These are phyloP conservation scores for Diaporthe longicolla DNA, from an alignment of 2,329 filamentous ascomycete species.

Conservation along the genomic window DNA sequence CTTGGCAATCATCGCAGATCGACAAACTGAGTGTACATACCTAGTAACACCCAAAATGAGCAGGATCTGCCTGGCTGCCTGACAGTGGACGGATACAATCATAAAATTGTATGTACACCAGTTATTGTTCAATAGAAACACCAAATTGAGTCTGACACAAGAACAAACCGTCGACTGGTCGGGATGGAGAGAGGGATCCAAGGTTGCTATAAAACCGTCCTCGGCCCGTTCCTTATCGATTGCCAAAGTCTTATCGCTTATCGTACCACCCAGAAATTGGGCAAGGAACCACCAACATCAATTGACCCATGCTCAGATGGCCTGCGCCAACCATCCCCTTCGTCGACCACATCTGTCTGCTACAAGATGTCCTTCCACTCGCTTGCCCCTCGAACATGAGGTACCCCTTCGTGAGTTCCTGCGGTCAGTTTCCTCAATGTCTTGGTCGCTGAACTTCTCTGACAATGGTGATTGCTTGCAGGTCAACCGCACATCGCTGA, in stretches of 20 bases:
- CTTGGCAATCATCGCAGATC: no score
- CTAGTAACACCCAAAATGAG: no score
- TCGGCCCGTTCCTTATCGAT: neutral
- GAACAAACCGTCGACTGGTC: neutral
- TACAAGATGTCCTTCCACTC: neutral
- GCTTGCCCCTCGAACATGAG: constrained; percentile 6
- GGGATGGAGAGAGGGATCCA: no score
- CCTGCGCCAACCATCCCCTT: no score
- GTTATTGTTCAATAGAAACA: no score
- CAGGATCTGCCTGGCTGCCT: no score
- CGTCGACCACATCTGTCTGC: neutral
- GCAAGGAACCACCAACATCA: neutral
- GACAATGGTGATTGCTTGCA: neutral
- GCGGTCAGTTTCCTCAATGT: no score
- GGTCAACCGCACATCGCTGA: constrained; percentile 11
- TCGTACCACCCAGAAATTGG: neutral
- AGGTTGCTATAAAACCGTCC: neutral
- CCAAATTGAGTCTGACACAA: neutral
- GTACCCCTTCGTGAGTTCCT: constrained; percentile 21
- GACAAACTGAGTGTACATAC: no score
- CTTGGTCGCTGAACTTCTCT: neutral
- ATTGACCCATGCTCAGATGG: neutral
- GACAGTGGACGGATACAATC: no score
- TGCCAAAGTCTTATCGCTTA: neutral
- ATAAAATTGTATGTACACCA: no score